Evolutionary conservation across 441 rosid species (phyloP), one percentile per base, ranked within the genome.

Genomic region (Gossypium schwendimanii): DNA sequence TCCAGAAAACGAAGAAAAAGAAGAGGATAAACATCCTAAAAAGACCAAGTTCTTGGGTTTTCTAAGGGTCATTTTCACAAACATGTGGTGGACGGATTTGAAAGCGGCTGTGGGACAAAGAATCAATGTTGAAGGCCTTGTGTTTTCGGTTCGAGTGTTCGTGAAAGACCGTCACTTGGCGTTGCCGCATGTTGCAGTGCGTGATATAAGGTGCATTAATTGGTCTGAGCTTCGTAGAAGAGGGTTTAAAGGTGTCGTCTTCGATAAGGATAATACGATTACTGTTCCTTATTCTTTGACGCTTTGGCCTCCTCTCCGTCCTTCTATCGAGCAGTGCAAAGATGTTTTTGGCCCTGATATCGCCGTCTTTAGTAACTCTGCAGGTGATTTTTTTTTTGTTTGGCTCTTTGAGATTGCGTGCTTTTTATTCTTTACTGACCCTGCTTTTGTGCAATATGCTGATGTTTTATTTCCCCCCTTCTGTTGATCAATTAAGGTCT

Each of bases 11-110:
- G 80, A 47, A 73, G 82, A 75, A 50, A 57, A 67, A 5, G 63
- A 53, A 12, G 81, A 74, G 55, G 67, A 64, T 45, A 66, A 23
- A 52, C 36, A 62, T 21, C 61, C 65, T 24, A 64, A 59, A 15
- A 83, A 47, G 60, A 45, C 58, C 10, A 55, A 41, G 28, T 44
- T 58, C 17, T 45, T 15, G 31, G 72, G 69, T 6, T 73, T 73
- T 20, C 69, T 47, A 0, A 45, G 45, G 33, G 82, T 63, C 55
- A 63, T 86, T 89, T 86, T 80, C 79, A 69, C 94, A 78, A 91
- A 80, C 88, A 91, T 91, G 98, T 90, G 96, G 98, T 95, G 96
- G 99, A 82, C 84, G 39, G 91, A 95, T 69, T 74, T 95, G 71
- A 93, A 84, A 83, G 96, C 95, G 9, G 95, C 94, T n/a, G 44